phyloP scores from a whole-genome alignment of 2,329 filamentous ascomycete species.

The Akanthomyces dipterigenus region DNA sequence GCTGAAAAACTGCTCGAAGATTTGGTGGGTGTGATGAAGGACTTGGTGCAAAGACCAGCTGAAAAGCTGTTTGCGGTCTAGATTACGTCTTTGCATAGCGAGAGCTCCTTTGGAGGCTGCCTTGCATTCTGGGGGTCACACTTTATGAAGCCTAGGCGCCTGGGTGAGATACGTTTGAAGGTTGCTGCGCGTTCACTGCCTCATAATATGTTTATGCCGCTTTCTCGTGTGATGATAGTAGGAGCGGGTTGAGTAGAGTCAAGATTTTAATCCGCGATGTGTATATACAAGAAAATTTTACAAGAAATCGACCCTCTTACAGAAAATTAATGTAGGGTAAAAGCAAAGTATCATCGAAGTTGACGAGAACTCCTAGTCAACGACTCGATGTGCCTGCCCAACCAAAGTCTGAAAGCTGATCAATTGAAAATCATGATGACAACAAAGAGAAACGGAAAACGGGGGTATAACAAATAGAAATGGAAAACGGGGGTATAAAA shows the following conservation, averaged over 20 bases:
- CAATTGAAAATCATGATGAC: neutral
- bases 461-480: slow-evolving; percentile 6
- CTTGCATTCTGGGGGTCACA: neutral
- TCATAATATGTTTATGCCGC: neutral
- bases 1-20: slow-evolving; percentile 46
- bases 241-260: neutral
- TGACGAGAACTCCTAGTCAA: neutral
- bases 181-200: neutral
- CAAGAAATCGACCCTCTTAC: neutral
- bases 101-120: neutral
- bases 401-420: neutral
- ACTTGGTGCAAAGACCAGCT: slow-evolving; percentile 30
- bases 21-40: slow-evolving; percentile 34
- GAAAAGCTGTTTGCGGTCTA: slow-evolving; percentile 16
- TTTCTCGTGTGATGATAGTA: neutral
- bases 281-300: slow-evolving; percentile 5
- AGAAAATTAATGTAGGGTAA: neutral
- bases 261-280: slow-evolving; percentile 5
- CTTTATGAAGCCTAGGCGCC: neutral
- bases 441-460: neutral
- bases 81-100: neutral
- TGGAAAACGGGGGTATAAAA: neutral
- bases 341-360: neutral
- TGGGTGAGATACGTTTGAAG: neutral
- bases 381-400: neutral